These are phyloP conservation scores for Pichia sp. DNA, from an alignment of 1,139 yeast species.

Conservation along the genomic window DNA sequence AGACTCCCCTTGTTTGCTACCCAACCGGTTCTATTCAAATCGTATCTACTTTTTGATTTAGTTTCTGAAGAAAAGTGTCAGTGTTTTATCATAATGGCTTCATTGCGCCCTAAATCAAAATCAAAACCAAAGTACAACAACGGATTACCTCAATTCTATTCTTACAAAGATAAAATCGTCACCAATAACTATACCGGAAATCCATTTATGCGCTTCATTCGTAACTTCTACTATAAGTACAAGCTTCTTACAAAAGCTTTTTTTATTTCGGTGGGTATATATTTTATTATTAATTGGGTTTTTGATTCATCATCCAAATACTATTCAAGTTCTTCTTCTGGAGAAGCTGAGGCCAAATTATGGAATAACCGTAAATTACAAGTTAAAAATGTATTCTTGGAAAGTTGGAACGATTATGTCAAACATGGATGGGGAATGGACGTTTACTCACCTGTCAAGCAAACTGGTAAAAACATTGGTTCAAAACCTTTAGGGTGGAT, in stretches of 20 bases:
- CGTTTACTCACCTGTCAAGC: constrained; percentile 54
- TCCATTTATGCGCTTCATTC: not conserved
- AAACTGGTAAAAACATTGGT: constrained; percentile 71
- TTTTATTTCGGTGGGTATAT: not conserved
- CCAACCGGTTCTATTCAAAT: not conserved
- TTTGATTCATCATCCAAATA: not conserved
- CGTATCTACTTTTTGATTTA: not conserved
- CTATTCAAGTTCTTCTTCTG: not conserved
- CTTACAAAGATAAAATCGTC: constrained; percentile 13
- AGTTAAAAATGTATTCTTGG: constrained; percentile 59
- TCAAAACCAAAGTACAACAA: constrained; percentile 11
- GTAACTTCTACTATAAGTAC: constrained; percentile 7
- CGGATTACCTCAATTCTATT: constrained; percentile 15
- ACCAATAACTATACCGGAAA: constrained; percentile 8
- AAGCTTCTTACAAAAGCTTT: constrained; percentile 5
- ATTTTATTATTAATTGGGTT: constrained; percentile 7
- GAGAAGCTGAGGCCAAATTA: constrained; percentile 6
- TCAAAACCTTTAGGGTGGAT: constrained; percentile 90
- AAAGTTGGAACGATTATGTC: constrained; percentile 76
- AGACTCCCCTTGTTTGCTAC: not conserved
- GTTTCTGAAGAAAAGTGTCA: not conserved
- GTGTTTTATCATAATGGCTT: constrained; percentile 3
- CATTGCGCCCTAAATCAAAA: constrained; percentile 10
- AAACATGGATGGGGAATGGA: constrained; percentile 81
- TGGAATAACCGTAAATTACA: constrained; percentile 46